A percentile compares a stretch with the other conserved stretches of the same genome.
phyloP scores from a whole-genome alignment of 2,329 filamentous ascomycete species.

The Pseudogymnoascus sp. region DNA sequence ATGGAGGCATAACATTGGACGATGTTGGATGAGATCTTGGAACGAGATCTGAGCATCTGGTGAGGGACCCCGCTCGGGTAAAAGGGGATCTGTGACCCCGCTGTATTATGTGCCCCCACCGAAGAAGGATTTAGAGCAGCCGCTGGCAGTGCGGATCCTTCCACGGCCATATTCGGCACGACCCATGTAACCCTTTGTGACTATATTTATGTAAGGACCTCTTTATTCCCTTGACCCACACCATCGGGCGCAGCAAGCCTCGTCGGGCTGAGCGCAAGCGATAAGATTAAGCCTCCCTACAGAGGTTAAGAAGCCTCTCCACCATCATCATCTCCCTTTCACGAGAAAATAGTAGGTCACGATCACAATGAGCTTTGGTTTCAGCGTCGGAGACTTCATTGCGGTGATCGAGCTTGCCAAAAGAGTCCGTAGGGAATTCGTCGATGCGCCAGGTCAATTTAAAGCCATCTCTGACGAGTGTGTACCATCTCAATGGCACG shows the following conservation, averaged over 20 bases:
- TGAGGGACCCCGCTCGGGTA: too few relatives aligned
- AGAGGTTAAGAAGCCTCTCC: too few relatives aligned
- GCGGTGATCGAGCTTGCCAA: constrained; percentile 17
- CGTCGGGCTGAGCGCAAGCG: not conserved
- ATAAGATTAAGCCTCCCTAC: too few relatives aligned
- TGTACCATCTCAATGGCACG: not conserved
- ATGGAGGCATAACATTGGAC: too few relatives aligned
- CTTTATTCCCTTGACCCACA: not conserved
- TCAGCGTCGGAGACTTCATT: constrained; percentile 19
- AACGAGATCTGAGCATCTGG: too few relatives aligned
- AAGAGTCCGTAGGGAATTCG: constrained; percentile 18
- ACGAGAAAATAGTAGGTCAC: not conserved
- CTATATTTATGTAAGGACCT: not conserved
- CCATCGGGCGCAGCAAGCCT: not conserved
- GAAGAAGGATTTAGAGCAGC: too few relatives aligned
- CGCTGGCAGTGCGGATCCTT: not conserved
- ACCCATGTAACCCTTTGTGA: not conserved
- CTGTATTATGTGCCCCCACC: too few relatives aligned
- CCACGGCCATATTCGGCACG: not conserved
- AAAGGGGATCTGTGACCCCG: too few relatives aligned
- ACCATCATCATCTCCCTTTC: not conserved
- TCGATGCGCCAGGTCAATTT: constrained; percentile 17
- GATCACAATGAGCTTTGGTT: constrained; percentile 21
- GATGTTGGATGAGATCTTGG: too few relatives aligned
- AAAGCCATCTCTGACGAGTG: constrained; percentile 18